A percentile compares a stretch with the other conserved stretches of the same genome.
Evolutionary conservation across 2,329 filamentous ascomycete genomes (phyloP).

Genomic region (Raffaelea ambrosiae): DNA sequence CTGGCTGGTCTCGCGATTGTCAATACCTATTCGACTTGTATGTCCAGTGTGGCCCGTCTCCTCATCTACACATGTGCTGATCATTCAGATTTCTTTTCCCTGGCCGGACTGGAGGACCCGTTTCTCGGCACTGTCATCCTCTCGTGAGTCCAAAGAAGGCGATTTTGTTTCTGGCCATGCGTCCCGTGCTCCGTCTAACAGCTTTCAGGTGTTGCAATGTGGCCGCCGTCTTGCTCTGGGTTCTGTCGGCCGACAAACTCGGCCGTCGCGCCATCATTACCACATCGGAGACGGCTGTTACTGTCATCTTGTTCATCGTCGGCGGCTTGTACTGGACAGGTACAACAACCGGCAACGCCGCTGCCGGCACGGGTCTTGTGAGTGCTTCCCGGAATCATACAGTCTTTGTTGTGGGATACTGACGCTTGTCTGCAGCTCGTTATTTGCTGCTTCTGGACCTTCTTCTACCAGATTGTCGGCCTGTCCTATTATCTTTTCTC

Average conservation of each 20-base stretch:
- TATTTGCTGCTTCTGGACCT: constrained; percentile 8
- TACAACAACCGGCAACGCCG: constrained; percentile 2
- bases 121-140: constrained; percentile 7
- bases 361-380: constrained; percentile 4
- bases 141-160: background rate
- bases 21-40: constrained; percentile 7
- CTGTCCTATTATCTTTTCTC: constrained; percentile 6
- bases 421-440: background rate
- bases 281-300: constrained; percentile 2
- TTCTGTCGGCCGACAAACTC: background rate
- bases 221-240: constrained; percentile 7
- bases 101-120: constrained; percentile 5
- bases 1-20: constrained; percentile 8
- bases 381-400: too few species aligned
- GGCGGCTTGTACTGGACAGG: constrained; percentile 7
- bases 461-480: constrained; percentile 3
- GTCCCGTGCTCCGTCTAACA: background rate
- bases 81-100: constrained; percentile 4
- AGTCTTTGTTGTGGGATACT: too few species aligned
- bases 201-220: constrained; percentile 3
- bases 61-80: background rate
- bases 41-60: background rate
- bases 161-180: too few species aligned
- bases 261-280: constrained; percentile 6
- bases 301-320: constrained; percentile 3